Percentiles rank a stretch among this genome's conserved stretches.
phyloP scores from a whole-genome alignment of 2,329 filamentous ascomycete species.

The Berkeleyomyces rouxiae region DNA sequence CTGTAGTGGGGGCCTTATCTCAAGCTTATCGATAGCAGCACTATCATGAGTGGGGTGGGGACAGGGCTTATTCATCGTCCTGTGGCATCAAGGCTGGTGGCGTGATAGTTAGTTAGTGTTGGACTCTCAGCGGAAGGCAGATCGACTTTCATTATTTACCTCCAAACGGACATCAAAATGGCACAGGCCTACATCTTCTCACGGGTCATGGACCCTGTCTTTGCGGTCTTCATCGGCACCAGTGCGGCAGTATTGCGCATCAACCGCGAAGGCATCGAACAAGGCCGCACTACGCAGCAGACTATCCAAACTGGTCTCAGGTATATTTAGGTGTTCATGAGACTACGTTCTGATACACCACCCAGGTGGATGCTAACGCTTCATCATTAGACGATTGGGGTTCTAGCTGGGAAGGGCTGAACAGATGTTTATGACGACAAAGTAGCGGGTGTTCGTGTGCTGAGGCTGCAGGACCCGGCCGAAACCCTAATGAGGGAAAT shows the following conservation, averaged over 20 bases:
- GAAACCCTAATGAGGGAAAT: not conserved
- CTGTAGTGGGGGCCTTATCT: not conserved
- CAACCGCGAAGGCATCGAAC: constrained; percentile 42
- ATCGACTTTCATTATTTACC: not conserved
- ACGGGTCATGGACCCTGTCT: constrained; percentile 40
- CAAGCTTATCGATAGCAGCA: not conserved
- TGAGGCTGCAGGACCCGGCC: not conserved
- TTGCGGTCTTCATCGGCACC: constrained; percentile 39
- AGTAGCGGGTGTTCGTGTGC: not conserved
- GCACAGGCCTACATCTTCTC: constrained; percentile 43
- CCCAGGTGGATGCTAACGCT: not conserved
- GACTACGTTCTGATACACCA: not conserved
- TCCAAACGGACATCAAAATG: constrained; percentile 25
- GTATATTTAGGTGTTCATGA: constrained; percentile 18
- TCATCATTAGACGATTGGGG: constrained; percentile 16
- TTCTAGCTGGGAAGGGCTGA: constrained; percentile 2
- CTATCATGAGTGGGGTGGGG: not conserved
- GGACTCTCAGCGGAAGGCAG: too few relatives aligned
- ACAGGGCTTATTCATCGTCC: not conserved
- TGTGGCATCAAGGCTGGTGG: not conserved
- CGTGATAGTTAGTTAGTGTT: not conserved
- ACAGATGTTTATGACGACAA: not conserved
- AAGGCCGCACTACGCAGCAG: constrained; percentile 35
- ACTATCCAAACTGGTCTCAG: constrained; percentile 31
- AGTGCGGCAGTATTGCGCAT: constrained; percentile 39